Evolutionary conservation across 164 flowering plant genomes (phyloP).

Genomic region (Liquidambar formosana): DNA sequence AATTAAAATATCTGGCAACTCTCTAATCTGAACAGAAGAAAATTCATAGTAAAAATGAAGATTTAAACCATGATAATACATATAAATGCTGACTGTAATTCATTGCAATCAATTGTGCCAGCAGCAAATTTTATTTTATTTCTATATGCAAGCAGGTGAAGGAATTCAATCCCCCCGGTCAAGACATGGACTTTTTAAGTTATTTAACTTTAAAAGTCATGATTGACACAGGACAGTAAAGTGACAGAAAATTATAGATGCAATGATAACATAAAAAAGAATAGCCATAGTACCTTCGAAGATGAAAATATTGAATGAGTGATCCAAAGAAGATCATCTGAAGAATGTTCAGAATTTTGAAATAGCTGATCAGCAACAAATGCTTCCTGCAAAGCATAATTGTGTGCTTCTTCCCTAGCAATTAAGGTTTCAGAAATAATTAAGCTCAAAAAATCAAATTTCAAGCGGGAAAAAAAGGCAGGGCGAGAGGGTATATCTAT

Average conservation of each 20-base stretch:
- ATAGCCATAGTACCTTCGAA: slow-evolving; percentile 52
- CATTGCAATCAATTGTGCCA: too few relatives aligned
- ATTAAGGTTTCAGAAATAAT: not conserved
- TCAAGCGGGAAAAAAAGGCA: too few relatives aligned
- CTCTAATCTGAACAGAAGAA: too few relatives aligned
- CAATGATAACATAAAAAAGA: not conserved
- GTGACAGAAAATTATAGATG: not conserved
- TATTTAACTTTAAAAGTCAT: not conserved
- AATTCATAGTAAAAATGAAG: too few relatives aligned
- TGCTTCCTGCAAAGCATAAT: slow-evolving; percentile 67
- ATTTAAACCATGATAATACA: too few relatives aligned
- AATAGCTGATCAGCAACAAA: slow-evolving; percentile 82
- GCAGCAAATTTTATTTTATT: too few relatives aligned
- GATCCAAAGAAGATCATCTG: slow-evolving; percentile 70
- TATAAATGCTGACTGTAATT: too few relatives aligned
- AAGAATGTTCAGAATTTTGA: slow-evolving; percentile 70
- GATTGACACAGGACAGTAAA: not conserved
- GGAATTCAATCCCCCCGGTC: too few relatives aligned
- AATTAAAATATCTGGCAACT: too few relatives aligned
- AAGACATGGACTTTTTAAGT: too few relatives aligned
- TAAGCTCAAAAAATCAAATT: not conserved
- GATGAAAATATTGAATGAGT: slow-evolving; percentile 54
- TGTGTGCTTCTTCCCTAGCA: slow-evolving; percentile 45
- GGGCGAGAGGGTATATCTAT: too few relatives aligned
- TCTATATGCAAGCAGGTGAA: too few relatives aligned